A percentile compares a stretch with the other conserved stretches of the same genome.
These are phyloP conservation scores for Rutidosis leptorrhynchoides DNA, from an alignment of 129 eudicot genomes.

Conservation along the genomic window DNA sequence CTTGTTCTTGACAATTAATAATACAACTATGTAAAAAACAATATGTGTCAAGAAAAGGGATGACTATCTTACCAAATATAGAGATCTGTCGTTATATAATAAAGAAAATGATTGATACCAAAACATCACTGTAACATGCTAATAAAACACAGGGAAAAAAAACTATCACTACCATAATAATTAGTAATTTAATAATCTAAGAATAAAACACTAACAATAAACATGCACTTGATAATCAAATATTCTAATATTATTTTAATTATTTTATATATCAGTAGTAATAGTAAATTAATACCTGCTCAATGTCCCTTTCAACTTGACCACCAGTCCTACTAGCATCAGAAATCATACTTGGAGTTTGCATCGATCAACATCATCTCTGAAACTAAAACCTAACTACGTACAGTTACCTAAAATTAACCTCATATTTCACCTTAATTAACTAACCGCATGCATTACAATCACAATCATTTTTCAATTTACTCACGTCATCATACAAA, in stretches of 20 bases:
- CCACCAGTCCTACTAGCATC: conserved; percentile 63
- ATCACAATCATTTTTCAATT: background rate
- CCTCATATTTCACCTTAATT: conserved; percentile 16
- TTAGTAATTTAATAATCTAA: no score
- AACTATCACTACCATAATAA: background rate
- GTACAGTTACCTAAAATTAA: conserved; percentile 23
- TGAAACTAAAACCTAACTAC: conserved; percentile 20
- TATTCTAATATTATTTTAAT: background rate
- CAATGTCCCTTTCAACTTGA: conserved; percentile 72
- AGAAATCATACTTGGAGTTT: conserved; percentile 60
- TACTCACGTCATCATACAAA: background rate
- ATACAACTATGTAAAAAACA: background rate
- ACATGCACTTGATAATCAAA: no score
- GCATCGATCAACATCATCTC: conserved; percentile 40
- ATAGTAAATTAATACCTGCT: conserved; percentile 50
- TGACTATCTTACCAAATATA: conserved; percentile 77
- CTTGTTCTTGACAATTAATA: background rate
- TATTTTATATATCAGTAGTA: background rate
- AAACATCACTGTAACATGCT: conserved; percentile 10
- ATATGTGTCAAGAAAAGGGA: conserved; percentile 9
- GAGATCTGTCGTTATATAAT: conserved; percentile 83
- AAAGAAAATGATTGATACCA: conserved; percentile 80
- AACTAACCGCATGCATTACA: conserved; percentile 16
- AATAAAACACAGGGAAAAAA: conserved; percentile 1
- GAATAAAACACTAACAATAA: background rate